Percentiles rank a stretch among this genome's conserved stretches.
These are phyloP conservation scores for Candida succiphila DNA, from an alignment of 805 yeast genomes.

Conservation along the genomic window DNA sequence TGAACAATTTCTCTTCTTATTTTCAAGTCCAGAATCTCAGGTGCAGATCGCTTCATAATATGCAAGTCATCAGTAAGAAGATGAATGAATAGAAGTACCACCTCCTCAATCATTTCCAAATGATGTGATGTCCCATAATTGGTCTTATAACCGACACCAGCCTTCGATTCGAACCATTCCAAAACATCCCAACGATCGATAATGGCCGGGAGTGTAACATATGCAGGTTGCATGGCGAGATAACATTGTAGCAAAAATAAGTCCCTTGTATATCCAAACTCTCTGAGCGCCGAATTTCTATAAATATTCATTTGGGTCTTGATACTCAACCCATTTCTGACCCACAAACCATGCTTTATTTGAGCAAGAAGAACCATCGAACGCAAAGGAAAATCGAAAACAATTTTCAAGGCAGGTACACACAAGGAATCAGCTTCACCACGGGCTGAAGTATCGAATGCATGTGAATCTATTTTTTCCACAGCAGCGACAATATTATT, in stretches of 20 bases:
- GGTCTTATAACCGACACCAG: slow-evolving; percentile 36
- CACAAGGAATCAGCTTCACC: background rate
- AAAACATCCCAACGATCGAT: slow-evolving; percentile 62
- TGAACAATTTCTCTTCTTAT: slow-evolving; percentile 72
- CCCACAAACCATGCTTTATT: slow-evolving; percentile 87
- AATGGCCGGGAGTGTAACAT: slow-evolving; percentile 44
- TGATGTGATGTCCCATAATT: slow-evolving; percentile 25
- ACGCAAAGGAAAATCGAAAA: slow-evolving; percentile 70
- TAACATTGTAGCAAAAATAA: slow-evolving; percentile 63
- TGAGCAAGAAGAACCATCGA: slow-evolving; percentile 74
- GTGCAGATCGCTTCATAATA: slow-evolving; percentile 37
- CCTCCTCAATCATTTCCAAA: slow-evolving; percentile 63
- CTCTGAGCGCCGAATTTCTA: slow-evolving; percentile 68
- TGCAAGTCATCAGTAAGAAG: slow-evolving; percentile 59
- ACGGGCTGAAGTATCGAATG: background rate
- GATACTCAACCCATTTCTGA: slow-evolving; percentile 80
- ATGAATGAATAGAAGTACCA: slow-evolving; percentile 55
- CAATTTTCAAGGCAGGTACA: no score
- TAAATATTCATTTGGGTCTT: slow-evolving; percentile 74
- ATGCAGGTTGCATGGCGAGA: slow-evolving; percentile 38
- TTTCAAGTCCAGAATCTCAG: slow-evolving; percentile 37
- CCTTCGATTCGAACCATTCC: slow-evolving; percentile 39
- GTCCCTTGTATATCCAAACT: slow-evolving; percentile 75
- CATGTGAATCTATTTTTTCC: background rate
- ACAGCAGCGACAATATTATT: slow-evolving; percentile 3